Evolutionary conservation across 441 rosid genomes (phyloP).

Genomic region (Geranium incanum): DNA sequence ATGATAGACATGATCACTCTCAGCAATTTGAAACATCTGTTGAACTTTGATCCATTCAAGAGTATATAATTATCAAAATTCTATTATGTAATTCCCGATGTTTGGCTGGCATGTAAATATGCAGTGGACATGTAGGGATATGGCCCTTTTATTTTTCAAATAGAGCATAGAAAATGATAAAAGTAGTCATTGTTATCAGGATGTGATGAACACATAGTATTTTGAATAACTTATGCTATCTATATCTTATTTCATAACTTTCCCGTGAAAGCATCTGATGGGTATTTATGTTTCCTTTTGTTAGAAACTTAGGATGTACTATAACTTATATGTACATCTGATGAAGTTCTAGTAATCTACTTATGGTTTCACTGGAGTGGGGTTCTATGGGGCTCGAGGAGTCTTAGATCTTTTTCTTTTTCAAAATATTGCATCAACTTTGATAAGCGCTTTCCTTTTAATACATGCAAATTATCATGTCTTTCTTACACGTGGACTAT

Average conservation of each 20-base stretch:
- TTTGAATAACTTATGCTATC: conserved; percentile 3
- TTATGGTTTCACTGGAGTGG: not conserved
- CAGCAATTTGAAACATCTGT: not conserved
- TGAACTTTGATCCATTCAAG: not conserved
- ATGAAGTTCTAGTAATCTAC: not conserved
- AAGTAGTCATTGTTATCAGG: not conserved
- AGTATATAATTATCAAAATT: not conserved
- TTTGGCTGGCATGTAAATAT: not conserved
- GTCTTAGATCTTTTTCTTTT: conserved; percentile 2
- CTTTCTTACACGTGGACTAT: conserved; percentile 5
- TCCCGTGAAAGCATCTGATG: not conserved
- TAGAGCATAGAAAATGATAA: not conserved
- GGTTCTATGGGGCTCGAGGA: not conserved
- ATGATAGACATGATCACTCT: not conserved
- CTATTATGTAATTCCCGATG: not conserved
- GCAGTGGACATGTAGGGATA: not conserved
- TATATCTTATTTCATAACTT: not conserved
- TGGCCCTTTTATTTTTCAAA: not conserved
- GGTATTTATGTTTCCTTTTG: not conserved
- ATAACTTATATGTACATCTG: not conserved
- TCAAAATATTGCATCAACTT: not conserved
- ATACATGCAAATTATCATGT: not conserved
- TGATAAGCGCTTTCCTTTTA: not conserved
- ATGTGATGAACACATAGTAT: not conserved
- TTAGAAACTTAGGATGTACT: not conserved